Conservation (phyloP, 2,329 filamentous ascomycete species). For the Diplodia sapinea region DNA sequence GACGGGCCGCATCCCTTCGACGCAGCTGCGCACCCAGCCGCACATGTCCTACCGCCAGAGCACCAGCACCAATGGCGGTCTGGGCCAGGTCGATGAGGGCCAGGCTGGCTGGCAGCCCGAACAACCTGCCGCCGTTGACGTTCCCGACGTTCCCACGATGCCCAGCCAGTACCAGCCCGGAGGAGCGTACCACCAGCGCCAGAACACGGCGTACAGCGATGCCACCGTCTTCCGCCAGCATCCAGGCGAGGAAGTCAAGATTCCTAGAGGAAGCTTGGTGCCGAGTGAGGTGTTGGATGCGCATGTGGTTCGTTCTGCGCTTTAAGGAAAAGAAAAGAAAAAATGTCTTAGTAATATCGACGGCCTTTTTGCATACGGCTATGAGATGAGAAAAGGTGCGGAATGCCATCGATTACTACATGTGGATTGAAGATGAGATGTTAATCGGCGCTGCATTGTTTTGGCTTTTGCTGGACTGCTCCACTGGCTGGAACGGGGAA, state of each 20-base stretch:
- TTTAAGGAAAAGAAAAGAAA: conserved; percentile 28
- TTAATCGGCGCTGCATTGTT: conserved; percentile 6
- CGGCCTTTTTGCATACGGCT: not conserved
- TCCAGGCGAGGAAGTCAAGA: conserved; percentile 48
- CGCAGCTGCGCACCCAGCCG: conserved; percentile 44
- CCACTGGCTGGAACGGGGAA: conserved; percentile 3
- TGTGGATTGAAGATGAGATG: conserved; percentile 2
- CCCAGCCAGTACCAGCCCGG: conserved; percentile 25
- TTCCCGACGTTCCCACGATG: conserved; percentile 25
- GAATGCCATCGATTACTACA: conserved; percentile 7
- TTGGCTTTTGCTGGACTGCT: not conserved
- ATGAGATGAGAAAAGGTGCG: not conserved
- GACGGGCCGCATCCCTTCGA: conserved; percentile 45
- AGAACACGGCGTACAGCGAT: conserved; percentile 24
- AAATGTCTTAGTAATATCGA: not conserved
- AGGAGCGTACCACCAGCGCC: conserved; percentile 9
- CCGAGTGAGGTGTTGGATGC: conserved; percentile 48
- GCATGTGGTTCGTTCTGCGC: conserved; percentile 34
- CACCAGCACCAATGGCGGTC: conserved; percentile 23
- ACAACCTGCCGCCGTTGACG: not conserved
- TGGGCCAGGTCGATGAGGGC: conserved; percentile 25
- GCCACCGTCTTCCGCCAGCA: conserved; percentile 50
- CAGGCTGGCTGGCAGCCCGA: conserved; percentile 8
- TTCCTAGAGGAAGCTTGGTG: conserved; percentile 46
- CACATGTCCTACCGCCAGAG: conserved; percentile 16